A percentile compares a stretch with the other conserved stretches of the same genome.
These are phyloP conservation scores for Alternaria gansuensis DNA, from an alignment of 2,329 filamentous ascomycete genomes.

Conservation along the genomic window DNA sequence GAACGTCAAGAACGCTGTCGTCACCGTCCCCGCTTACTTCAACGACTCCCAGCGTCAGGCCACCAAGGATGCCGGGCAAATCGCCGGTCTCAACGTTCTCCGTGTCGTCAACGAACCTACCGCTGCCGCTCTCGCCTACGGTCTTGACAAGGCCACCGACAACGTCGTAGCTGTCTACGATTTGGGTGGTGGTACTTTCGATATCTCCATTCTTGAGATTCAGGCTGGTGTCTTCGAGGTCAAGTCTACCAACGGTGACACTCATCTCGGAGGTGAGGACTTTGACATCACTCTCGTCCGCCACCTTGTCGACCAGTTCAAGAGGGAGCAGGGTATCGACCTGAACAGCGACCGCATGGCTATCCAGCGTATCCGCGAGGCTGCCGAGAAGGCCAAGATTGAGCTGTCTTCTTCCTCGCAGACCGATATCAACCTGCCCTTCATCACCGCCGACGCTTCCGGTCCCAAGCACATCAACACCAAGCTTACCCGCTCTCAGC, in stretches of 20 bases:
- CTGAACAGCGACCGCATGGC: conserved; percentile 94
- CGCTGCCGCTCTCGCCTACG: conserved; percentile 93
- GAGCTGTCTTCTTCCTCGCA: conserved; percentile 94
- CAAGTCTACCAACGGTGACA: conserved; percentile 99
- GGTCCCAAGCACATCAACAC: conserved; percentile 98
- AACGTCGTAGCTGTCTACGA: conserved; percentile 94
- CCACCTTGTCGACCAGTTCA: conserved; percentile 93
- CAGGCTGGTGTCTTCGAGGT: conserved; percentile 98
- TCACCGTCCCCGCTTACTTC: conserved; percentile 98
- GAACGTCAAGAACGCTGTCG: conserved; percentile 92
- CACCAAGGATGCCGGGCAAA: conserved; percentile 97
- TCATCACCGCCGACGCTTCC: conserved; percentile 95
- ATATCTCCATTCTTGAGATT: conserved; percentile 98
- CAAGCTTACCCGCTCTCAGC: conserved; percentile 90
- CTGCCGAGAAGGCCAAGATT: conserved; percentile 99
- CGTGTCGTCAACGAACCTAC: conserved; percentile 99
- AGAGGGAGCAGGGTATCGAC: conserved; percentile 93
- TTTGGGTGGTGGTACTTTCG: conserved; percentile 97
- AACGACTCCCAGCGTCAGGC: conserved; percentile 98
- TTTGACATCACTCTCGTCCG: conserved; percentile 96
- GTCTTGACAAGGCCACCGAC: conserved; percentile 93
- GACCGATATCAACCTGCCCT: conserved; percentile 97
- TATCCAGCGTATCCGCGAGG: conserved; percentile 98
- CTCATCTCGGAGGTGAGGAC: conserved; percentile 96
- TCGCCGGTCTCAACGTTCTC: conserved; percentile 93